These are phyloP conservation scores for Phalaenopsis hybrid DNA, from an alignment of 116 monocot genomes.

Conservation along the genomic window DNA sequence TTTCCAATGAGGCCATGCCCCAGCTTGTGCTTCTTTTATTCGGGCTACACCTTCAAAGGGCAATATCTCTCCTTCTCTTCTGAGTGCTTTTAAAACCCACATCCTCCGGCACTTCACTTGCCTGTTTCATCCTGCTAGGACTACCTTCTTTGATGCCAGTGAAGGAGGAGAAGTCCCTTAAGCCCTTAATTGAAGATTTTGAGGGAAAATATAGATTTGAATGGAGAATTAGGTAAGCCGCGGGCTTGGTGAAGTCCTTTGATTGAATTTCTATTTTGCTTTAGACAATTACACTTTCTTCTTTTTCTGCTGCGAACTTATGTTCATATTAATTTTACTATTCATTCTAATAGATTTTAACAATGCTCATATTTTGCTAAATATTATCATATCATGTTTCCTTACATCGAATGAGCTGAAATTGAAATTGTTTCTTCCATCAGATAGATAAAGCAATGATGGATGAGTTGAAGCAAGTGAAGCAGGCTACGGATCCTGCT, in stretches of 20 bases:
- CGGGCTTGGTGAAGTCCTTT: constrained; percentile 47
- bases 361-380: no score
- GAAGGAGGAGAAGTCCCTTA: constrained; percentile 37
- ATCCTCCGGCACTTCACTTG: constrained; percentile 20
- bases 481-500: constrained; percentile 61
- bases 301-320: no score
- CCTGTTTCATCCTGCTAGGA: constrained; percentile 9
- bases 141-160: constrained; percentile 9
- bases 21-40: constrained; percentile 78
- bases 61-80: constrained; percentile 28
- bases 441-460: constrained; percentile 97
- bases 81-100: constrained; percentile 11
- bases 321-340: no score
- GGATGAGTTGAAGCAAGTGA: constrained; percentile 94
- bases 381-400: not conserved
- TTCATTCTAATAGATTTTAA: no score
- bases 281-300: no score
- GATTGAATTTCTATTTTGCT: no score
- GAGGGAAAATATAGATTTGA: not conserved
- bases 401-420: not conserved
- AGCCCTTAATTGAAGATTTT: constrained; percentile 18
- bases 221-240: constrained; percentile 14
- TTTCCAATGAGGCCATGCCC: constrained; percentile 77
- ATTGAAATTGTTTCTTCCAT: constrained; percentile 4
- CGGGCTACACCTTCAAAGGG: constrained; percentile 31